Evolutionary conservation across 2,329 filamentous ascomycete species (phyloP).

Genomic region (Penicillium sp.): DNA sequence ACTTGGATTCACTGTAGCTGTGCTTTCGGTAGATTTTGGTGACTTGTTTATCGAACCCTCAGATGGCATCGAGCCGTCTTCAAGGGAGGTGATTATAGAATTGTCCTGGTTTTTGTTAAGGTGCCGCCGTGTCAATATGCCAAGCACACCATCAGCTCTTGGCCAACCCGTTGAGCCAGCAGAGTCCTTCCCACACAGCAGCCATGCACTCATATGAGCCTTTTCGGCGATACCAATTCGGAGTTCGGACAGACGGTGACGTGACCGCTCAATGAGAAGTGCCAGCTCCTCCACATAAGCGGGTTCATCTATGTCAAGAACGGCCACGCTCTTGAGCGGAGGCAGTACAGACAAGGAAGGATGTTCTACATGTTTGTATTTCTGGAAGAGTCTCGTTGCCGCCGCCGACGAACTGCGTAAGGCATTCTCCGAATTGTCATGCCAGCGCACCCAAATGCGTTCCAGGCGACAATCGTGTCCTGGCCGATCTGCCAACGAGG

Average conservation of each 20-base stretch:
- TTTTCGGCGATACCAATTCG: slow-evolving; percentile 65
- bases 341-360: slow-evolving; percentile 77
- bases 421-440: slow-evolving; percentile 63
- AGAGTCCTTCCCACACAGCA: slow-evolving; percentile 18
- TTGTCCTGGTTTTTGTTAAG: slow-evolving; percentile 6
- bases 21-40: background rate
- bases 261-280: slow-evolving; percentile 69
- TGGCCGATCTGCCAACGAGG: slow-evolving; percentile 64
- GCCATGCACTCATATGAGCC: slow-evolving; percentile 26
- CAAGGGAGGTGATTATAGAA: background rate
- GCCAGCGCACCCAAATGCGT: slow-evolving; percentile 77
- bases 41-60: background rate
- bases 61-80: background rate
- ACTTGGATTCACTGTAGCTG: background rate
- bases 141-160: slow-evolving; percentile 33
- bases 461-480: slow-evolving; percentile 65
- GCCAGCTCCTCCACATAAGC: slow-evolving; percentile 81
- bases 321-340: slow-evolving; percentile 69
- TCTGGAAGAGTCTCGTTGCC: slow-evolving; percentile 43
- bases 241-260: slow-evolving; percentile 64
- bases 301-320: slow-evolving; percentile 79
- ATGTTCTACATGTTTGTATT: slow-evolving; percentile 65
- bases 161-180: slow-evolving; percentile 28
- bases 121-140: slow-evolving; percentile 23
- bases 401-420: slow-evolving; percentile 18